phyloP scores from a whole-genome alignment of 352 stramenopile species.

The Plasmopara halstedii region DNA sequence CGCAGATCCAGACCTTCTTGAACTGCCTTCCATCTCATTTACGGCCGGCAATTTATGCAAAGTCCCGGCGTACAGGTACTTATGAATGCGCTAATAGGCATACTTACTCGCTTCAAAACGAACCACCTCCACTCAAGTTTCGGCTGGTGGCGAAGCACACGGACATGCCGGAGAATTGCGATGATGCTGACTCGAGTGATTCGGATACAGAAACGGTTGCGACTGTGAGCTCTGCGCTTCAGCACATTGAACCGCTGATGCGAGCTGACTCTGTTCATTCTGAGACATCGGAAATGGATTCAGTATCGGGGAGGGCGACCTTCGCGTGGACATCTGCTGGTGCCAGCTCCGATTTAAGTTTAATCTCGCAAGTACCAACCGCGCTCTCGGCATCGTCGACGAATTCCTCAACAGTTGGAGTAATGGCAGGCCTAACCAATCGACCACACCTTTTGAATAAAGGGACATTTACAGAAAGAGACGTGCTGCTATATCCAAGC shows the following conservation, averaged over 20 bases:
- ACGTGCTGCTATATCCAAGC: constrained; percentile 44
- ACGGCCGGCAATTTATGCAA: constrained; percentile 38
- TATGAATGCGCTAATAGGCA: constrained; percentile 20
- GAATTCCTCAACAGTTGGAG: constrained; percentile 22
- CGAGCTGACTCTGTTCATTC: constrained; percentile 62
- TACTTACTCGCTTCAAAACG: constrained; percentile 2
- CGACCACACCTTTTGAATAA: constrained; percentile 13
- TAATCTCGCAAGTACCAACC: constrained; percentile 12
- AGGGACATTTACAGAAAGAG: constrained; percentile 39
- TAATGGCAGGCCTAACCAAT: constrained; percentile 11
- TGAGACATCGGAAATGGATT: constrained; percentile 62
- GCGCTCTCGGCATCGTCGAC: constrained; percentile 24
- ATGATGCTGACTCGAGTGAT: constrained; percentile 23
- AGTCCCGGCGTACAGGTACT: constrained; percentile 17
- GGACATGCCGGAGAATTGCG: constrained; percentile 9
- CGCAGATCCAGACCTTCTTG: constrained; percentile 47
- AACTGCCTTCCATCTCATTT: constrained; percentile 45
- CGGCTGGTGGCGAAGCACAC: constrained; percentile 23
- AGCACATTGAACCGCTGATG: constrained; percentile 33
- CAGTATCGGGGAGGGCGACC: constrained; percentile 28
- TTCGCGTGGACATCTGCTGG: constrained; percentile 30
- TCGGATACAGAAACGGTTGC: constrained; percentile 30
- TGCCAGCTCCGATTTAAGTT: constrained; percentile 29
- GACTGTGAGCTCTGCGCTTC: constrained; percentile 25
- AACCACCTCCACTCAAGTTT: constrained; percentile 12